Conservation (phyloP, 305 asterid species). For the Fraxinus latifolia region DNA sequence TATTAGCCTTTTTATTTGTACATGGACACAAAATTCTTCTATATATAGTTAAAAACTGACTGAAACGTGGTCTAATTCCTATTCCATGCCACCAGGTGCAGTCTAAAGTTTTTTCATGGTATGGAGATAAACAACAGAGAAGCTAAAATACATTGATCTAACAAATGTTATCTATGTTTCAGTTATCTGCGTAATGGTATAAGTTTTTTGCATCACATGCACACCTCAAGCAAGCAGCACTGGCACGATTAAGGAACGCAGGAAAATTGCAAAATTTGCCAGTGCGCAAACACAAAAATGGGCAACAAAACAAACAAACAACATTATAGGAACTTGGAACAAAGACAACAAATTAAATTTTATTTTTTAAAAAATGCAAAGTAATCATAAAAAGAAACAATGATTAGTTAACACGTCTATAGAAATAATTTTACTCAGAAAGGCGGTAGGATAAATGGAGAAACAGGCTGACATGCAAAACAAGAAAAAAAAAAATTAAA, state of each 20-base stretch:
- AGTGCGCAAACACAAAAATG: not conserved
- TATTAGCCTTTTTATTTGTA: not conserved
- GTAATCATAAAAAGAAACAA: not conserved
- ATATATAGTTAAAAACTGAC: not conserved
- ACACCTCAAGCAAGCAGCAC: not conserved
- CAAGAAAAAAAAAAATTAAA: not conserved
- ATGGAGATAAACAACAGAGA: not conserved
- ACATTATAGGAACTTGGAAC: not conserved
- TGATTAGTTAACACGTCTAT: not conserved
- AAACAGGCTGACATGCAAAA: not conserved
- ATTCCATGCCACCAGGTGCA: not conserved
- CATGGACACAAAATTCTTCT: not conserved
- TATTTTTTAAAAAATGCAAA: not conserved
- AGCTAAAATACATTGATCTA: not conserved
- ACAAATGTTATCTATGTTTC: not conserved
- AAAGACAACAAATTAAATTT: not conserved
- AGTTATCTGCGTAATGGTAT: constrained; percentile 4
- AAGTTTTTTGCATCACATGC: not conserved
- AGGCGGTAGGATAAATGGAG: not conserved
- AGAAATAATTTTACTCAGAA: not conserved
- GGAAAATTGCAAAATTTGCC: not conserved
- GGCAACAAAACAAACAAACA: not conserved
- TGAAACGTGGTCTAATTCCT: not conserved
- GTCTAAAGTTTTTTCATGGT: not conserved
- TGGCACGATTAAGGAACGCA: not conserved